Percentiles rank a stretch among this genome's conserved stretches.
Conservation (phyloP, 805 yeast species). For the Tetrapisispora phaffii region DNA sequence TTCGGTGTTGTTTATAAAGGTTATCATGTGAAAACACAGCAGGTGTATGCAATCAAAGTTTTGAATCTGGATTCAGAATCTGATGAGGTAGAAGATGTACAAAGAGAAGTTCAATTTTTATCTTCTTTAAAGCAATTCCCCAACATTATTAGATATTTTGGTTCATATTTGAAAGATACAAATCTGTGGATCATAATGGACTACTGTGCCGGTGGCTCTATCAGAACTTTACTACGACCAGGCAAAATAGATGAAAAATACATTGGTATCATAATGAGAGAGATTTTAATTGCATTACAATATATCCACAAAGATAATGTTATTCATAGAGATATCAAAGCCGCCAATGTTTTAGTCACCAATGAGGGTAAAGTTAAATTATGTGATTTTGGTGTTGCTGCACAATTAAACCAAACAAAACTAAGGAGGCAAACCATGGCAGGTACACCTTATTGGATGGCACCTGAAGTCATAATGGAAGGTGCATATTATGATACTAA, state of each 20-base stretch:
- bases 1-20: constrained; percentile 96
- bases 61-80: constrained; percentile 84
- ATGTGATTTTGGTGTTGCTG: constrained; percentile 98
- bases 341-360: constrained; percentile 85
- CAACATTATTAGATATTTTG: constrained; percentile 89
- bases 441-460: constrained; percentile 98
- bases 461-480: constrained; percentile 94
- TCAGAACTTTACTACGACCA: constrained; percentile 74
- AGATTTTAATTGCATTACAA: constrained; percentile 62
- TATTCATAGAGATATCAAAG: constrained; percentile 92
- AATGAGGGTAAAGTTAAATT: constrained; percentile 84
- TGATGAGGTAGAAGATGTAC: constrained; percentile 92
- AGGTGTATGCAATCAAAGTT: constrained; percentile 86
- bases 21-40: constrained; percentile 53
- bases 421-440: constrained; percentile 89
- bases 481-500: constrained; percentile 79
- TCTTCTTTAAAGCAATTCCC: constrained; percentile 74
- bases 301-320: constrained; percentile 83
- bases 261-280: constrained; percentile 77
- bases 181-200: constrained; percentile 97
- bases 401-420: constrained; percentile 67
- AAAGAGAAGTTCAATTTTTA: constrained; percentile 80
- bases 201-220: constrained; percentile 92
- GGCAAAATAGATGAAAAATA: constrained; percentile 82
- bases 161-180: constrained; percentile 79